phyloP scores from a whole-genome alignment of 805 yeast species.

The Saccharomycopsis sp. region DNA sequence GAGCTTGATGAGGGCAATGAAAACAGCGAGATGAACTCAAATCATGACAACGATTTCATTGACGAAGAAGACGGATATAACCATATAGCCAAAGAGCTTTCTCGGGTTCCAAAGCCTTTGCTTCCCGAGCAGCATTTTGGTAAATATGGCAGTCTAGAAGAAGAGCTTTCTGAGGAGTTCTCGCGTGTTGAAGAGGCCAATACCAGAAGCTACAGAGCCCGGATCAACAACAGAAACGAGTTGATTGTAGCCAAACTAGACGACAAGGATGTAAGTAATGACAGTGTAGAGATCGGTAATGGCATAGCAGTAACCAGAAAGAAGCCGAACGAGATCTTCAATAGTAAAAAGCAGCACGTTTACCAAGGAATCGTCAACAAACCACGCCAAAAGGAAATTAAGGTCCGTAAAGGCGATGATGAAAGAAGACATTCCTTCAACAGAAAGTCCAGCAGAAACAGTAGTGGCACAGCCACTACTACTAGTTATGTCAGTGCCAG shows the following conservation, averaged over 20 bases:
- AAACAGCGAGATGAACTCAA: neutral
- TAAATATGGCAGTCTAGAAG: constrained; percentile 14
- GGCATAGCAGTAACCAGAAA: neutral
- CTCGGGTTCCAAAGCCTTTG: constrained; percentile 19
- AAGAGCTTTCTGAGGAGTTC: constrained; percentile 17
- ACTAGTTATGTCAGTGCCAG: constrained; percentile 9
- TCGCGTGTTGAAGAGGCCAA: constrained; percentile 8
- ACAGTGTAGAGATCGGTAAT: neutral
- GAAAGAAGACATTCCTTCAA: neutral
- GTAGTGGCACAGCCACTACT: constrained; percentile 1
- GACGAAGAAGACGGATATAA: constrained; percentile 1
- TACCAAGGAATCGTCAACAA: constrained; percentile 12
- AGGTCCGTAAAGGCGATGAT: constrained; percentile 2
- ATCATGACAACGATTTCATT: neutral
- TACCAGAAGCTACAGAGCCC: constrained; percentile 4
- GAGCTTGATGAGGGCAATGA: constrained; percentile 1
- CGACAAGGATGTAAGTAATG: neutral
- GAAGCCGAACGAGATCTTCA: constrained; percentile 13
- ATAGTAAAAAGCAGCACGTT: constrained; percentile 18
- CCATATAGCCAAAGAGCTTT: constrained; percentile 18
- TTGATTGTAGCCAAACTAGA: constrained; percentile 20
- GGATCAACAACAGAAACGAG: constrained; percentile 10
- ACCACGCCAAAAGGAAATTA: constrained; percentile 14
- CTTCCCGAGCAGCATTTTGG: constrained; percentile 22
- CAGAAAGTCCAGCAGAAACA: constrained; percentile 15